Evolutionary conservation across 2,329 filamentous ascomycete genomes (phyloP), one percentile per base, ranked within the genome.

Genomic region (Fusarium hostae): DNA sequence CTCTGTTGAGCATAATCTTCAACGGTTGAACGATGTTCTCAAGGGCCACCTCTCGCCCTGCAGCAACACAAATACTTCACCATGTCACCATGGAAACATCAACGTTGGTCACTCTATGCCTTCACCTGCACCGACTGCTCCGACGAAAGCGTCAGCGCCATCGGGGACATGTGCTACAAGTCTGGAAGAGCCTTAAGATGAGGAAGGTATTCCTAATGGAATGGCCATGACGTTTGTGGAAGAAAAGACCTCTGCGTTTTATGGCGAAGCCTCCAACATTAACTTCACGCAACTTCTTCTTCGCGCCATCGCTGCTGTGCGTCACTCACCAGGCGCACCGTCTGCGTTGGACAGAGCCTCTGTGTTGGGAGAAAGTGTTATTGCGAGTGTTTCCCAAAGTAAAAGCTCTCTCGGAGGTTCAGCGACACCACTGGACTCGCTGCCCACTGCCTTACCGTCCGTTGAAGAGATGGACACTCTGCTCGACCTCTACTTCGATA

Each of bases 171-270:
- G 54, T 7, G 54, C 54, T 9, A 57, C 54, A 7, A 24, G 54
- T 11, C 22, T 57, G 2, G 54, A 57, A 20, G 54, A 57, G 20
- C 54, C 54, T 8, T 20, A 57, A 4, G 41, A 57, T 3, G 54
- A 57, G 7, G 54, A 57, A 9, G 41, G 39, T 13, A 57, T 28
- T 13, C 44, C 41, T 6, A 57, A 57, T 13, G 54, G 54, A 16
- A 57, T 57, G 54, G 54, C 54, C 4, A 57, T 57, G 54, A 57
- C 54, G 9, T 48, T 57, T 48, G 54, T 57, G 8, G 54, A 57
- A 5, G 54, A 57, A 16, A 57, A 57, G 13, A 57, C 54, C 1
- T 57, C 54, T 0, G 54, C 20, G 9, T 48, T 28, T n/a, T 57
- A 57, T 15, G 54, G 54, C 2, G 54, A 57, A 48, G 54, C 54